Evolutionary conservation across 192 early-diverging fungal genomes (phyloP).

Genomic region (Tieghemiomyces parasiticus): DNA sequence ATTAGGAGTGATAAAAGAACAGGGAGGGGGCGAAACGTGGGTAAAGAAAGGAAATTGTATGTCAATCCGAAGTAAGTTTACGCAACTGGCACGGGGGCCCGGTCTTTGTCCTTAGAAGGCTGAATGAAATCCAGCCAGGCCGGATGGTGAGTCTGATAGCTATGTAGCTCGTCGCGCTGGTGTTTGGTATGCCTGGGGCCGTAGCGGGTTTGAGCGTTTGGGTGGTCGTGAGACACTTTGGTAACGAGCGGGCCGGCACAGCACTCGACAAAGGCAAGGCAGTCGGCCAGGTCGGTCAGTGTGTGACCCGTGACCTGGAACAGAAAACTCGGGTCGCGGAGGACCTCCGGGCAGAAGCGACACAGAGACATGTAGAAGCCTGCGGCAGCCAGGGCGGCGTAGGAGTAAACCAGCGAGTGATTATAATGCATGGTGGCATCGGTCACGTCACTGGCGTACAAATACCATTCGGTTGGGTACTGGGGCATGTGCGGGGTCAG

Average conservation of each 20-base stretch:
- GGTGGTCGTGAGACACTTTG: not conserved
- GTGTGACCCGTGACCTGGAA: not conserved
- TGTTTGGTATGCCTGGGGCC: constrained; percentile 1
- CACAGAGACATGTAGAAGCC: constrained; percentile 22
- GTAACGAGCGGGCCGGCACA: not conserved
- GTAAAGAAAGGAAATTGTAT: too few species aligned
- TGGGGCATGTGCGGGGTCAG: constrained; percentile 4
- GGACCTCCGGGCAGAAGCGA: not conserved
- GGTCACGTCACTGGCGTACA: constrained; percentile 22
- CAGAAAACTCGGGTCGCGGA: not conserved
- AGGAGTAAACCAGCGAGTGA: constrained; percentile 15
- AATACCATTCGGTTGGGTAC: constrained; percentile 18
- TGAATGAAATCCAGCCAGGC: constrained; percentile 7
- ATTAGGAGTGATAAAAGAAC: too few species aligned
- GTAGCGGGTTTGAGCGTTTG: not conserved
- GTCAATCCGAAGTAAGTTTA: too few species aligned
- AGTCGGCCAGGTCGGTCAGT: not conserved
- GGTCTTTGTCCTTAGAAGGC: too few species aligned
- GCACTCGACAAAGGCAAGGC: not conserved
- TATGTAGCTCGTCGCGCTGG: constrained; percentile 1
- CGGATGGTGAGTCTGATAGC: constrained; percentile 6
- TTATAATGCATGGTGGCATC: constrained; percentile 25
- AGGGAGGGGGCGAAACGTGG: too few species aligned
- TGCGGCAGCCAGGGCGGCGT: constrained; percentile 25
- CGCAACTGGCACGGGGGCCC: too few species aligned